Conservation (phyloP, 495 filamentous ascomycete genomes). For the Bathelium albidoporum region DNA sequence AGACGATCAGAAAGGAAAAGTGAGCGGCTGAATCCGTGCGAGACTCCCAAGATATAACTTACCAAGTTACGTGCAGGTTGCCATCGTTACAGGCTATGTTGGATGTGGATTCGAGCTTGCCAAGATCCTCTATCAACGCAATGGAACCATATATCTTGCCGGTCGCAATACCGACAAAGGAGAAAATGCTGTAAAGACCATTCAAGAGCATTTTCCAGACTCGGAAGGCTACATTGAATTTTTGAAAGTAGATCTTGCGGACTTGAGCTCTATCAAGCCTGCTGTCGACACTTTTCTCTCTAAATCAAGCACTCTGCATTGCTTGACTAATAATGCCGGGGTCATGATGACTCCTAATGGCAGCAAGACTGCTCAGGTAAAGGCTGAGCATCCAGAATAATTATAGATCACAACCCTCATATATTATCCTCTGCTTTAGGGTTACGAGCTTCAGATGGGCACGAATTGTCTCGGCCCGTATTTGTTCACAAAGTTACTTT, state of each 20-base stretch:
- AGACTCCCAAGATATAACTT: constrained; percentile 6
- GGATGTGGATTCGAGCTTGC: constrained; percentile 41
- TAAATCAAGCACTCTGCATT: constrained; percentile 36
- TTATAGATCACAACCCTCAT: neutral
- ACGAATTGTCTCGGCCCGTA: constrained; percentile 42
- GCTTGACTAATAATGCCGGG: constrained; percentile 43
- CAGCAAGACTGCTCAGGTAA: constrained; percentile 20
- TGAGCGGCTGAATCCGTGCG: constrained; percentile 1
- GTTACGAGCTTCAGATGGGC: constrained; percentile 38
- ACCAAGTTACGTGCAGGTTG: neutral
- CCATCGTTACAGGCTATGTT: constrained; percentile 21
- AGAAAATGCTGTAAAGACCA: constrained; percentile 27
- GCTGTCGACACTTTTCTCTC: constrained; percentile 33
- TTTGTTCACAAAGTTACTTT: constrained; percentile 38
- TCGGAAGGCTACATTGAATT: constrained; percentile 30
- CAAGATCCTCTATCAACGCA: constrained; percentile 35
- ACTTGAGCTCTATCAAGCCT: constrained; percentile 38
- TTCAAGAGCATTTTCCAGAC: constrained; percentile 15
- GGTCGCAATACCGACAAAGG: constrained; percentile 35
- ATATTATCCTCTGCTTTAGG: constrained; percentile 3
- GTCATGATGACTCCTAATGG: constrained; percentile 35
- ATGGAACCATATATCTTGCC: constrained; percentile 43
- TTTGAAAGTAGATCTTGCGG: constrained; percentile 36
- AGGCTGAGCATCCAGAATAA: neutral
- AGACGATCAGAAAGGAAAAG: constrained; percentile 16